A percentile compares a stretch with the other conserved stretches of the same genome.
phyloP scores from a whole-genome alignment of 1,284 basidiomycete species.

The Sanghuangporus sanghuang region DNA sequence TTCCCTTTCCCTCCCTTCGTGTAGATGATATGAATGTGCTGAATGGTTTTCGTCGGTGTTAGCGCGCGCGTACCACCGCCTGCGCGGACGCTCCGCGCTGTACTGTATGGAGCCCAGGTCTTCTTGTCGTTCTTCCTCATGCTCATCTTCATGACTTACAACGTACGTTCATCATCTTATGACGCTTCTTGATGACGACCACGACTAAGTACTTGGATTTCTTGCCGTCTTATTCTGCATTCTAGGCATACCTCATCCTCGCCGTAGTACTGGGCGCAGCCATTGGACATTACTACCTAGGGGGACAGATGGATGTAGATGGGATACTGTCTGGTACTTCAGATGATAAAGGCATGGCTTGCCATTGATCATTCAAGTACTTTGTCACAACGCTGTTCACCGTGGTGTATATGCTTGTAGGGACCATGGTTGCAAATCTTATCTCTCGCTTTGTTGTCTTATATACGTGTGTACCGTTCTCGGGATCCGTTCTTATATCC shows the following conservation, averaged over 20 bases:
- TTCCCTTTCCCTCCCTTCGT: neutral
- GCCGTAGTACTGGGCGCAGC: conserved; percentile 69
- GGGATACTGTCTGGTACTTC: conserved; percentile 40
- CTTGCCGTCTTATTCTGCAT: neutral
- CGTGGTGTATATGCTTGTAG: too few relatives aligned
- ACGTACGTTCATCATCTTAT: conserved; percentile 41
- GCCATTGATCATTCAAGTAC: too few relatives aligned
- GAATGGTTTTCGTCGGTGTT: neutral
- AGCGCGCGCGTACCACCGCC: conserved; percentile 42
- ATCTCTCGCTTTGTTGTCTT: too few relatives aligned
- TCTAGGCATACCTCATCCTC: conserved; percentile 71
- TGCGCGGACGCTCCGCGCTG: conserved; percentile 52
- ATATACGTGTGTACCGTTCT: too few relatives aligned
- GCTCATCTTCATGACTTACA: conserved; percentile 87
- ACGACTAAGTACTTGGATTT: neutral
- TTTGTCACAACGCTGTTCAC: too few relatives aligned
- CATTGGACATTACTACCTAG: conserved; percentile 70
- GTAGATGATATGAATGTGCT: neutral
- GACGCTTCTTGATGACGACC: neutral
- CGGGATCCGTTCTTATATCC: too few relatives aligned
- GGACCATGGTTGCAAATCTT: too few relatives aligned
- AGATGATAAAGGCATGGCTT: conserved; percentile 50
- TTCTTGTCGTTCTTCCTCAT: conserved; percentile 83
- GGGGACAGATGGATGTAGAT: conserved; percentile 52
- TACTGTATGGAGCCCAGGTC: conserved; percentile 59